These are phyloP conservation scores for Candolleomyces efflorescens DNA, from an alignment of 768 basidiomycete species.

Conservation along the genomic window DNA sequence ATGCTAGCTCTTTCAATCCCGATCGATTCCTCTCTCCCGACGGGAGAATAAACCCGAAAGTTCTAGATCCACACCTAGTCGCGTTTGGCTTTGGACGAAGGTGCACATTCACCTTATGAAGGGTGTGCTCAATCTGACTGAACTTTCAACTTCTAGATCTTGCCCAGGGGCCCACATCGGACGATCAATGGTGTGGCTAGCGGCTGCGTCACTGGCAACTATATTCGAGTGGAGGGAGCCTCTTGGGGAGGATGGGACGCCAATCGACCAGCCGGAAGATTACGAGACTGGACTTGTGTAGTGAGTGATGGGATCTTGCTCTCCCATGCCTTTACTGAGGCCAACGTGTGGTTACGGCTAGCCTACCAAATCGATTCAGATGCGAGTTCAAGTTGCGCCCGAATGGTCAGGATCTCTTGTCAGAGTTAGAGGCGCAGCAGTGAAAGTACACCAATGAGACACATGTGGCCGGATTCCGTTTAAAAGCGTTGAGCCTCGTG, in stretches of 20 bases:
- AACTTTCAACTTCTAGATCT: background rate
- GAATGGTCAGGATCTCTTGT: too few species aligned
- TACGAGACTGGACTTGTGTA: background rate
- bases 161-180: conserved; percentile 6
- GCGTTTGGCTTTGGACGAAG: conserved; percentile 26
- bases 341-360: background rate
- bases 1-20: conserved; percentile 28
- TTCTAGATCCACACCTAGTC: conserved; percentile 13
- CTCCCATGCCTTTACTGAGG: background rate
- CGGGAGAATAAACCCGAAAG: conserved; percentile 12
- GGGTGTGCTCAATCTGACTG: too few species aligned
- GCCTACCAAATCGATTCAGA: background rate
- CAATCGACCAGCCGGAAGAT: background rate
- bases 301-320: background rate
- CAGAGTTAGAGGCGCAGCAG: too few species aligned
- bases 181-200: conserved; percentile 1
- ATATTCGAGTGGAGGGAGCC: conserved; percentile 8
- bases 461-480: too few species aligned
- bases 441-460: too few species aligned
- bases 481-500: too few species aligned
- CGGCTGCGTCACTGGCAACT: conserved; percentile 3
- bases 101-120: too few species aligned
- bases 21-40: conserved; percentile 28
- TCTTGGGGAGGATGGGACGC: background rate
- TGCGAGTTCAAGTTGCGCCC: background rate